Percentiles rank a stretch among this genome's conserved stretches.
Evolutionary conservation across 2,329 filamentous ascomycete genomes (phyloP).

Genomic region (Xylaria sp.): DNA sequence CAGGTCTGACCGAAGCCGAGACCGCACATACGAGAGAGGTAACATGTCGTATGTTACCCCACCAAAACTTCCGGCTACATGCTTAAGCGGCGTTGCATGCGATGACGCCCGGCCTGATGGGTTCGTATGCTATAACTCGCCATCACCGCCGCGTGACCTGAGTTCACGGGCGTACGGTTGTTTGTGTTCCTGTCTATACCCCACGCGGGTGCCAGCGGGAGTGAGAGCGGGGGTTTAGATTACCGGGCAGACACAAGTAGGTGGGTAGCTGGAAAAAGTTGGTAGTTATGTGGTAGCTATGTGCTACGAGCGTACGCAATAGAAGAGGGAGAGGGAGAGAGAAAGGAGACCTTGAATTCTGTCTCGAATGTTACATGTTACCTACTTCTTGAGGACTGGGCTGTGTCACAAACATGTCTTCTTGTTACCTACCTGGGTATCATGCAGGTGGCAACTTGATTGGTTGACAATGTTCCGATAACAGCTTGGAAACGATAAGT

Average conservation of each 20-base stretch:
- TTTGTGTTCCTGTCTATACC: not conserved
- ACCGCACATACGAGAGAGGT: not conserved
- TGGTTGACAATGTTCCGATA: constrained; percentile 21
- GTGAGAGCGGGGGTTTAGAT: not conserved
- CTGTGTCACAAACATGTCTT: too few relatives aligned
- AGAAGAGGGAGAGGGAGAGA: not conserved
- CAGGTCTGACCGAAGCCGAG: not conserved
- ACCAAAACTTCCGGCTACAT: not conserved
- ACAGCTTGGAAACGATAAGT: constrained; percentile 16
- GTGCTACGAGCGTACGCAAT: not conserved
- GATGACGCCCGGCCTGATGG: constrained; percentile 1
- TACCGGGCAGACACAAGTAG: not conserved
- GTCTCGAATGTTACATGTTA: too few relatives aligned
- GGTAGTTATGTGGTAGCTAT: too few relatives aligned
- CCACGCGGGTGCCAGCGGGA: not conserved
- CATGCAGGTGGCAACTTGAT: constrained; percentile 9
- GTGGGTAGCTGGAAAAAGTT: too few relatives aligned
- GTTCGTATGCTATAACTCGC: constrained; percentile 5
- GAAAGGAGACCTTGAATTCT: too few relatives aligned
- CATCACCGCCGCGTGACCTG: not conserved
- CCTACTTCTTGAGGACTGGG: too few relatives aligned
- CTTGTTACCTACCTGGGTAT: too few relatives aligned
- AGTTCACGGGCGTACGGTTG: not conserved
- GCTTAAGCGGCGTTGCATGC: constrained; percentile 2
- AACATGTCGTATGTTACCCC: constrained; percentile 9